Conservation (phyloP, 331 rosid genomes). For the Ulmus americana region DNA sequence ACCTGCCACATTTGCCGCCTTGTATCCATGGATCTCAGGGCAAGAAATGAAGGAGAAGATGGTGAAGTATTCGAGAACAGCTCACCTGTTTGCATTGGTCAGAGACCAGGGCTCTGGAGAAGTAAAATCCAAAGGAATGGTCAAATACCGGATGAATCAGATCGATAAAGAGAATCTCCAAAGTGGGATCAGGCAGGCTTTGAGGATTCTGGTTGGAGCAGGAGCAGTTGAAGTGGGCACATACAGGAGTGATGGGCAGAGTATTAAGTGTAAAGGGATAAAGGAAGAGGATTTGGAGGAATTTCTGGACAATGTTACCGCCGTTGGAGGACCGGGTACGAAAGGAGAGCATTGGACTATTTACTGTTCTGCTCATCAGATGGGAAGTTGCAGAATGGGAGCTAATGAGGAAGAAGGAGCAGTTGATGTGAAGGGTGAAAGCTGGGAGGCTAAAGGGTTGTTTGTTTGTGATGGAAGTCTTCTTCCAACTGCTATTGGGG, state of each 20-base stretch:
- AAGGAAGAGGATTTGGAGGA: conserved; percentile 54
- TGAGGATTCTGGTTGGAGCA: conserved; percentile 73
- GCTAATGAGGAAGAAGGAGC: conserved; percentile 56
- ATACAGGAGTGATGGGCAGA: conserved; percentile 81
- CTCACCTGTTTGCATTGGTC: conserved; percentile 51
- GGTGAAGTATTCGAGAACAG: conserved; percentile 63
- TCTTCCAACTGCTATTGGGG: conserved; percentile 77
- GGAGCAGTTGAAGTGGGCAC: conserved; percentile 93
- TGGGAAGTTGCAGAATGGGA: conserved; percentile 75
- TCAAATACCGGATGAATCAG: conserved; percentile 42
- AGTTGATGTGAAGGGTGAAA: conserved; percentile 67
- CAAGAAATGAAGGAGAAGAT: conserved; percentile 58
- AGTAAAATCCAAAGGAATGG: conserved; percentile 40
- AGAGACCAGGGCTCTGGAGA: conserved; percentile 80
- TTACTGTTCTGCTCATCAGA: conserved; percentile 65
- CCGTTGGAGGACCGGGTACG: conserved; percentile 57
- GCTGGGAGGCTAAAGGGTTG: conserved; percentile 86
- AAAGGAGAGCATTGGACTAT: conserved; percentile 52
- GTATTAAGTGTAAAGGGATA: conserved; percentile 51
- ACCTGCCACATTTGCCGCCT: conserved; percentile 62
- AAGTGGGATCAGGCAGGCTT: conserved; percentile 53
- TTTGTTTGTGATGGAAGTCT: conserved; percentile 82
- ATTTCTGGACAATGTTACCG: conserved; percentile 53
- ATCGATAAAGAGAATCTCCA: conserved; percentile 56
- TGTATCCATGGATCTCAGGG: conserved; percentile 72